These are phyloP conservation scores for Coemansia sp. DNA, from an alignment of 192 early-diverging fungal species.

Conservation along the genomic window DNA sequence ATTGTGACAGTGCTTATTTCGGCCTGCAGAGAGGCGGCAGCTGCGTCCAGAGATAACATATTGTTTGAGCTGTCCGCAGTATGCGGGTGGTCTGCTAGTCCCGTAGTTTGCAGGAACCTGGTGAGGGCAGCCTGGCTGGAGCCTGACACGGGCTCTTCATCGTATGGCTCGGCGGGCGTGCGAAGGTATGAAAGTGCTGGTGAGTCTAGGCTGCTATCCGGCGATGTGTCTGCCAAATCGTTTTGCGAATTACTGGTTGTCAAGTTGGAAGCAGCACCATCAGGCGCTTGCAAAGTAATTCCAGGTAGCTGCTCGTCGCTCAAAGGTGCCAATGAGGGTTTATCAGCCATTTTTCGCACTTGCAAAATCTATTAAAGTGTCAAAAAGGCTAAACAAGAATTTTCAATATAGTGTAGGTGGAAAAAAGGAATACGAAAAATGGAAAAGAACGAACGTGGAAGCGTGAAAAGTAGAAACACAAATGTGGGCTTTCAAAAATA, in stretches of 20 bases:
- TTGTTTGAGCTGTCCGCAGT: not conserved
- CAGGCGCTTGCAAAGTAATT: not conserved
- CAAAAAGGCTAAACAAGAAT: not conserved
- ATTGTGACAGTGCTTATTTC: slow-evolving; percentile 24
- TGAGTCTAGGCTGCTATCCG: not conserved
- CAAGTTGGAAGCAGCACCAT: not conserved
- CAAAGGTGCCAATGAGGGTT: not conserved
- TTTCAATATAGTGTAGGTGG: not conserved
- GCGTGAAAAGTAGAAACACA: not conserved
- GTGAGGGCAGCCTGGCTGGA: not conserved
- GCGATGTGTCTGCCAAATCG: not conserved
- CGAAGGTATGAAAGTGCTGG: slow-evolving; percentile 25
- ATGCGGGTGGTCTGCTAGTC: not conserved
- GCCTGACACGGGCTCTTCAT: slow-evolving; percentile 2
- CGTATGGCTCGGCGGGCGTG: slow-evolving; percentile 43
- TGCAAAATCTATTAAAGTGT: not conserved
- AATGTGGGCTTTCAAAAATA: not conserved
- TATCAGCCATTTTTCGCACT: not conserved
- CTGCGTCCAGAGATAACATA: slow-evolving; percentile 11
- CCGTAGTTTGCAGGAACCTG: not conserved
- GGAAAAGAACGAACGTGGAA: slow-evolving; percentile 3
- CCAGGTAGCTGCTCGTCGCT: not conserved
- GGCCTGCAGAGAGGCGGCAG: slow-evolving; percentile 17
- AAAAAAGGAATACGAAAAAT: not conserved
- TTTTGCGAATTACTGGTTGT: not conserved